A percentile compares a stretch with the other conserved stretches of the same genome.
Evolutionary conservation across 140 eudicot species (phyloP).

Genomic region (Bidens hawaiensis): DNA sequence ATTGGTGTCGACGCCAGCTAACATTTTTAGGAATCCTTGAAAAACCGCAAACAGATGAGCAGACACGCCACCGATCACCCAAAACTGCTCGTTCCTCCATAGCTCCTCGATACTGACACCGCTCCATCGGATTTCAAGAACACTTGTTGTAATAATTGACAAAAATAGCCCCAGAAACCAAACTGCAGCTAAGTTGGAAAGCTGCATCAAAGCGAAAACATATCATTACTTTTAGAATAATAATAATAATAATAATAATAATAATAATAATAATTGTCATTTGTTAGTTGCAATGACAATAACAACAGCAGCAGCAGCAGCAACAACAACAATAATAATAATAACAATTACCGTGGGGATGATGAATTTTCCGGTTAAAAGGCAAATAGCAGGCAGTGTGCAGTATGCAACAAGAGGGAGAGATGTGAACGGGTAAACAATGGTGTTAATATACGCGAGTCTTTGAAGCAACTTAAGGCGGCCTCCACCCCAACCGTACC

Average conservation of each 20-base stretch:
- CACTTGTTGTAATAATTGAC: constrained; percentile 78
- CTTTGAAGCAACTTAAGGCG: constrained; percentile 97
- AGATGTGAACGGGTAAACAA: constrained; percentile 95
- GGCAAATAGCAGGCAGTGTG: constrained; percentile 85
- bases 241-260: not conserved
- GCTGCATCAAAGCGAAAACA: constrained; percentile 36
- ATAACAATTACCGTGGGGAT: constrained; percentile 72
- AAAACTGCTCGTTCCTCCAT: constrained; percentile 99
- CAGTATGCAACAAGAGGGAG: constrained; percentile 95
- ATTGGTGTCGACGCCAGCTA: constrained; percentile 92
- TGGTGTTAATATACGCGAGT: constrained; percentile 91
- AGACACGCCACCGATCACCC: constrained; percentile 99
- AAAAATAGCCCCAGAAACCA: constrained; percentile 87
- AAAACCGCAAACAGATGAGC: constrained; percentile 98
- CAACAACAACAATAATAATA: too few species aligned
- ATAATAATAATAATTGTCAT: not conserved
- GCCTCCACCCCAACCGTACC: constrained; percentile 99
- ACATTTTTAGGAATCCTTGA: constrained; percentile 91
- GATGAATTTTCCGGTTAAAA: constrained; percentile 94
- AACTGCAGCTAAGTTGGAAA: constrained; percentile 83
- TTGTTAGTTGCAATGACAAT: not conserved
- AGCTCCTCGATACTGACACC: constrained; percentile 93
- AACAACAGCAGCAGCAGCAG: too few species aligned
- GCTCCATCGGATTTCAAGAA: constrained; percentile 94
- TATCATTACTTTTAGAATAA: not conserved